Evolutionary conservation across 495 filamentous ascomycete species (phyloP), one percentile per base, ranked within the genome.

Genomic region (Tuber indicum): DNA sequence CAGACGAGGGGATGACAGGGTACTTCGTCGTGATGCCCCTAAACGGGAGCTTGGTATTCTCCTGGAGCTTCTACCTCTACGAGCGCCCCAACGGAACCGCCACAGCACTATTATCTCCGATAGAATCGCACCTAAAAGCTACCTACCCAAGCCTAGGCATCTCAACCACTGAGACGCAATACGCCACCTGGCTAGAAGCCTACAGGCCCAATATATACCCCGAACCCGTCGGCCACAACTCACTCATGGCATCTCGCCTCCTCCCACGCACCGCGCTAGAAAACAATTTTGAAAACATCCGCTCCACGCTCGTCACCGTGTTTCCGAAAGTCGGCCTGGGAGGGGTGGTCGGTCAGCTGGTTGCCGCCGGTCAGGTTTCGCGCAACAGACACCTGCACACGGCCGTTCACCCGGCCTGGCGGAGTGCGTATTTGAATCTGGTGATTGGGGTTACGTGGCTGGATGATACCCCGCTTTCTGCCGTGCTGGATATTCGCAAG

Each of bases 401-500:
- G 16, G 19, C 76, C 1, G 36, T 76, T 19, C 47, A 77, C 41
- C 76, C 76, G 5, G 76, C 74, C 14, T 77, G 76, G 76, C 26
- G 76, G 1, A 58, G 43, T 0, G 76, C 76, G 52, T 62, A 62
- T 62, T 32, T 62, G 52, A 26, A 62, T 32, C 16, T 62, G n/a
- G n/a, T 1, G 26, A 62, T 62, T n/a, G 10, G 10, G n/a, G 52
- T 32, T 26, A 62, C 10, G n/a, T 86, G 70, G 85, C 85, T 21
- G 83, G 87, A 10, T 89, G 87, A 78, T 84, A 82, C 14, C 85
- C 85, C 75, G 78, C 88, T 76, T 88, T 88, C 72, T 85, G 70
- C 62, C 2, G 75, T 77, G 32, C 58, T 36, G 2, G 43, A 78
- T 16, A 58, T 32, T 23, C 73, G 43, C 36, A 77, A 47, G 72